Evolutionary conservation across 1,284 basidiomycete species (phyloP).

Genomic region (Fistulina hepatica): DNA sequence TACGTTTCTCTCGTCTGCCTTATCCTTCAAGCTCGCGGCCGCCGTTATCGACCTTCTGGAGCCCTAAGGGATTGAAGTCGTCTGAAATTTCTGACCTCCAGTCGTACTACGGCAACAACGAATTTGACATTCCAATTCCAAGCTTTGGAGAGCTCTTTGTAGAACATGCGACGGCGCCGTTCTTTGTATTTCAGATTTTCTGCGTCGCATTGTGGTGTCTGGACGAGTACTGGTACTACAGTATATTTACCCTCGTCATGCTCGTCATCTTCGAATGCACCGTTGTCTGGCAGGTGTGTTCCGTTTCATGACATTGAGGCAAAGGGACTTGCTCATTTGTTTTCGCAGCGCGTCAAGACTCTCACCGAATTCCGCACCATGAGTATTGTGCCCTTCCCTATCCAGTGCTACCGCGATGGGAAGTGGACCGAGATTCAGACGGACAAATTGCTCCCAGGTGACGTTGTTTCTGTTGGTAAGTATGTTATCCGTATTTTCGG

Average conservation of each 20-base stretch:
- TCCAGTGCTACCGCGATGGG: conserved; percentile 69
- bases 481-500: conserved; percentile 5
- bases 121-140: conserved; percentile 92
- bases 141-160: conserved; percentile 81
- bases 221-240: conserved; percentile 98
- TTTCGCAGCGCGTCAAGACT: conserved; percentile 70
- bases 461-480: conserved; percentile 73
- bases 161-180: conserved; percentile 85
- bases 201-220: conserved; percentile 93
- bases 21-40: conserved; percentile 82
- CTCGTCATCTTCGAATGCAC: conserved; percentile 94
- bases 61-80: conserved; percentile 36
- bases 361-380: conserved; percentile 92
- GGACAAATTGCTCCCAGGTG: conserved; percentile 81
- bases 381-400: conserved; percentile 82
- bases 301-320: not conserved
- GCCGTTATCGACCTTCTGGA: conserved; percentile 56
- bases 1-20: conserved; percentile 73
- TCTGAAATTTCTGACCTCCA: conserved; percentile 36
- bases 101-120: conserved; percentile 78
- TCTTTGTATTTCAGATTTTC: conserved; percentile 95
- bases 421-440: conserved; percentile 76
- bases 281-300: conserved; percentile 84
- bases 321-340: conserved; percentile 10
- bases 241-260: conserved; percentile 95